These are phyloP conservation scores for Tricholoma sp. DNA, from an alignment of 768 basidiomycete species.

Conservation along the genomic window DNA sequence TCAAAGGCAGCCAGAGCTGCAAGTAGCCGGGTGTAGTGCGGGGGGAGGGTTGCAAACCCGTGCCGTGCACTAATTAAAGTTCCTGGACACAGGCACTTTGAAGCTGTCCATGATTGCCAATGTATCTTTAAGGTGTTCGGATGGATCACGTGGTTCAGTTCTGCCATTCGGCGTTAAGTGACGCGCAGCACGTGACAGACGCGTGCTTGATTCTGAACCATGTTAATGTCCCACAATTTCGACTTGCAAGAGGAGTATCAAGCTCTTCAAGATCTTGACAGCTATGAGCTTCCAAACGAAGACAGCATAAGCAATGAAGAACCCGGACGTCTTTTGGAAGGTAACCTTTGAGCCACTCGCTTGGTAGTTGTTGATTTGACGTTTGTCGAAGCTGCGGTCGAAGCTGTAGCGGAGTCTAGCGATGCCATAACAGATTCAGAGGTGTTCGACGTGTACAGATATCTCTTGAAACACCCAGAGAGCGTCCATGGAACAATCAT, in stretches of 20 bases:
- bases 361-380: background rate
- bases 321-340: constrained; percentile 52
- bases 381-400: constrained; percentile 60
- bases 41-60: too few species aligned
- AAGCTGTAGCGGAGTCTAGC: constrained; percentile 69
- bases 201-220: constrained; percentile 7
- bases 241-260: constrained; percentile 79
- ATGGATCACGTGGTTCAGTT: too few species aligned
- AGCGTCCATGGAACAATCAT: constrained; percentile 59
- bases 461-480: constrained; percentile 71
- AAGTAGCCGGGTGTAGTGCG: too few species aligned
- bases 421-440: constrained; percentile 63
- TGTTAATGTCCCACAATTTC: constrained; percentile 43
- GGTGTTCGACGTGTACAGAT: constrained; percentile 79
- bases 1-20: too few species aligned
- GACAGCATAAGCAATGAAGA: constrained; percentile 57
- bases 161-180: too few species aligned
- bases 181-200: constrained; percentile 5
- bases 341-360: constrained; percentile 26
- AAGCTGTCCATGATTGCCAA: too few species aligned
- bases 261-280: constrained; percentile 51
- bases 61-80: too few species aligned
- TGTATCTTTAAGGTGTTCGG: too few species aligned
- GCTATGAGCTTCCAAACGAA: constrained; percentile 66
- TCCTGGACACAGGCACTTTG: too few species aligned